Percentiles rank a stretch among this genome's conserved stretches.
These are phyloP conservation scores for Cercospora nicotianae DNA, from an alignment of 2,329 filamentous ascomycete species.

Conservation along the genomic window DNA sequence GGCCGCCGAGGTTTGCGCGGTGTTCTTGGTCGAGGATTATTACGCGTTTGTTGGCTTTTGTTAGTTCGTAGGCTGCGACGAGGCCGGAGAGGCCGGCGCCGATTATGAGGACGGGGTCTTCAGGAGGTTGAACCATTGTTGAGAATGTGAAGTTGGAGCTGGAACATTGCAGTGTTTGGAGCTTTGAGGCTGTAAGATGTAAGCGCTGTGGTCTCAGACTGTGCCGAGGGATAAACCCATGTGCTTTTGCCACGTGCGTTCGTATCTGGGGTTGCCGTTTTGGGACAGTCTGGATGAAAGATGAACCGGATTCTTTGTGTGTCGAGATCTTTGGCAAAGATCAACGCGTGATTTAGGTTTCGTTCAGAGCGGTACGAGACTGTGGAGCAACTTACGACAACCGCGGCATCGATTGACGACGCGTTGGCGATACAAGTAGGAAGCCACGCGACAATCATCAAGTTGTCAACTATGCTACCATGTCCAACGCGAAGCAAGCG, in stretches of 20 bases:
- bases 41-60: conserved; percentile 2
- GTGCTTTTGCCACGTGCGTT: neutral
- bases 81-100: conserved; percentile 5
- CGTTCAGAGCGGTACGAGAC: neutral
- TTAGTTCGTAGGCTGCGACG: conserved; percentile 5
- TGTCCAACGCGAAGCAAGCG: neutral
- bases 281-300: neutral
- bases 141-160: neutral
- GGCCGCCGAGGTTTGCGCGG: neutral
- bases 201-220: neutral
- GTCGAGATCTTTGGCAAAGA: neutral
- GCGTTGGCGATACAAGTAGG: neutral
- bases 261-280: neutral
- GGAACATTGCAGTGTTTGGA: neutral
- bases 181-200: neutral
- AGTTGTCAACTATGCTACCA: neutral
- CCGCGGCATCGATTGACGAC: neutral
- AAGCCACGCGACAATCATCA: neutral
- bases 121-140: neutral
- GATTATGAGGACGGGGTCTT: neutral
- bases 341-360: neutral
- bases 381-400: neutral
- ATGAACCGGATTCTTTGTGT: neutral
- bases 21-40: conserved; percentile 5
- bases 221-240: neutral